These are phyloP conservation scores for Herpetospermum pedunculosum DNA, from an alignment of 306 rosid species.

Conservation along the genomic window DNA sequence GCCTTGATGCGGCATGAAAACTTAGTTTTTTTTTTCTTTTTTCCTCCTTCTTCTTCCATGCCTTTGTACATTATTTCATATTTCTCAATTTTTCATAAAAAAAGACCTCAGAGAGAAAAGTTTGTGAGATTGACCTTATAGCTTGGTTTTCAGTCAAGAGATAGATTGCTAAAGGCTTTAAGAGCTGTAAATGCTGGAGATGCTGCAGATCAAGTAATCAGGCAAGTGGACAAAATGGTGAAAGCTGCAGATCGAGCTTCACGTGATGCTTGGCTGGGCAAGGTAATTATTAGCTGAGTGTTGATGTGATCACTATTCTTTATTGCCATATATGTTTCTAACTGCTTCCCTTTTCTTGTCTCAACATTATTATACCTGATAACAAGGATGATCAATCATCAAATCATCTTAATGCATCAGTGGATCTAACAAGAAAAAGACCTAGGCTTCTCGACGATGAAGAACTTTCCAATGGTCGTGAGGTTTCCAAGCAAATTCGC, in stretches of 20 bases:
- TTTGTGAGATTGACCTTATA: background rate
- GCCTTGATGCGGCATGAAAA: background rate
- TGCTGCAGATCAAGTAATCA: slow-evolving; percentile 88
- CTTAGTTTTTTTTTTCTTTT: no score
- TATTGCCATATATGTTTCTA: slow-evolving; percentile 8
- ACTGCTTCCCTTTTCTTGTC: slow-evolving; percentile 4
- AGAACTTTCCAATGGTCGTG: slow-evolving; percentile 57
- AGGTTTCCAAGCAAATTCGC: slow-evolving; percentile 48
- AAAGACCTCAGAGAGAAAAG: background rate
- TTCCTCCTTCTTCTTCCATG: no score
- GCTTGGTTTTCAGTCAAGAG: slow-evolving; percentile 62
- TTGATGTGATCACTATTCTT: slow-evolving; percentile 6
- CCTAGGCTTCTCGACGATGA: slow-evolving; percentile 49
- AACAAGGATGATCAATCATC: slow-evolving; percentile 63
- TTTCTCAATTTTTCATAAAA: no score
- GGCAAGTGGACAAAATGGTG: slow-evolving; percentile 81
- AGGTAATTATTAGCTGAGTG: slow-evolving; percentile 31
- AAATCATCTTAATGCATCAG: slow-evolving; percentile 43
- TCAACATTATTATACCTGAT: slow-evolving; percentile 6
- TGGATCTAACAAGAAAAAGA: slow-evolving; percentile 62
- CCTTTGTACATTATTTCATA: no score
- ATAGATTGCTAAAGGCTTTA: slow-evolving; percentile 61
- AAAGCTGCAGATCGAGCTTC: slow-evolving; percentile 65
- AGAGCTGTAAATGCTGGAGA: slow-evolving; percentile 93
- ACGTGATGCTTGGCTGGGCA: slow-evolving; percentile 60